Conservation (phyloP, 1,284 basidiomycete species). For the Filobasidium uniguttulatum region DNA sequence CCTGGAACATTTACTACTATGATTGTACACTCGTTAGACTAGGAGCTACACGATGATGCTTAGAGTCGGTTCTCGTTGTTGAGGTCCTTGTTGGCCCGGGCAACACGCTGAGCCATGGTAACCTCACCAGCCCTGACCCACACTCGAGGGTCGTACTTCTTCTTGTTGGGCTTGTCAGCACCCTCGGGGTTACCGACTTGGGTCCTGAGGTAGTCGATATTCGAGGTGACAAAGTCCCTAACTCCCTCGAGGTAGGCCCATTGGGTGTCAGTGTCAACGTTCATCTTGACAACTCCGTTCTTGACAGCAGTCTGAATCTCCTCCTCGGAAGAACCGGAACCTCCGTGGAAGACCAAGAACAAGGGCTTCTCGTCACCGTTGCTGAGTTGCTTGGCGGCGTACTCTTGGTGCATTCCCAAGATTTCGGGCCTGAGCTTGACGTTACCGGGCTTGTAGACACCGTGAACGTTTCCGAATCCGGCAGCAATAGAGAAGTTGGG, state of each 20-base stretch:
- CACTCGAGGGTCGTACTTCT: constrained; percentile 77
- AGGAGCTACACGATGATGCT: too few species aligned
- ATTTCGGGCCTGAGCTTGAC: constrained; percentile 85
- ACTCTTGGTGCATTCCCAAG: constrained; percentile 79
- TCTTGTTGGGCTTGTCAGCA: constrained; percentile 93
- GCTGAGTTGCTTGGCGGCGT: constrained; percentile 58
- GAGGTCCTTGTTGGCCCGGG: constrained; percentile 81
- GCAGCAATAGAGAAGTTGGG: constrained; percentile 96
- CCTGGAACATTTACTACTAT: too few species aligned
- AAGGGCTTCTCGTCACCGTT: constrained; percentile 57
- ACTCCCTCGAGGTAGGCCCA: constrained; percentile 76
- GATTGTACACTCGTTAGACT: too few species aligned
- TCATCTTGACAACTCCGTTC: constrained; percentile 95
- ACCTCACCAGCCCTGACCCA: constrained; percentile 99
- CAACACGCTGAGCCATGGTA: constrained; percentile 74
- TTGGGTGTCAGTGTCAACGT: constrained; percentile 66
- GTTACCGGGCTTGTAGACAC: constrained; percentile 90
- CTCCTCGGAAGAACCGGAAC: constrained; percentile 91
- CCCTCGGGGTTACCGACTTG: constrained; percentile 94
- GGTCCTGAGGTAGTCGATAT: constrained; percentile 68
- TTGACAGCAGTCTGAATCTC: constrained; percentile 87
- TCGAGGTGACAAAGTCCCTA: constrained; percentile 70
- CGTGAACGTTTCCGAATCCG: constrained; percentile 85
- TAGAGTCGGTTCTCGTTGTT: constrained; percentile 48
- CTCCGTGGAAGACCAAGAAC: constrained; percentile 99